Evolutionary conservation across 2,329 filamentous ascomycete species (phyloP).

Genomic region (Calonectria montana): DNA sequence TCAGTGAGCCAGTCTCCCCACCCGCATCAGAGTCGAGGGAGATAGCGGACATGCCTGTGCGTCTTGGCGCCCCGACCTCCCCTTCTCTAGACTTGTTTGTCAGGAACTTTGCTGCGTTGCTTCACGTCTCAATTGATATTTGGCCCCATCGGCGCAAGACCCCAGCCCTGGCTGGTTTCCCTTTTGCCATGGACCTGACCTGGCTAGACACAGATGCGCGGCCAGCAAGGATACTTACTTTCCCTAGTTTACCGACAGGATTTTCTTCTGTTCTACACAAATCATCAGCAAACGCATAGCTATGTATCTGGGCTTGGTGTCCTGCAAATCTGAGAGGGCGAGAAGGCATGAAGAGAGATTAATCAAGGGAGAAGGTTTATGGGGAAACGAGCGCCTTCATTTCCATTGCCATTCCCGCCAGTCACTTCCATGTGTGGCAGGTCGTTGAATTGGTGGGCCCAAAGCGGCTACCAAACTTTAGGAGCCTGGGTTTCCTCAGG

Average conservation of each 20-base stretch:
- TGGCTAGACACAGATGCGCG: not conserved
- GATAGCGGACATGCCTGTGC: slow-evolving; percentile 18
- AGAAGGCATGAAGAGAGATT: slow-evolving; percentile 3
- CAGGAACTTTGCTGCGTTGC: not conserved
- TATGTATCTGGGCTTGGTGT: not conserved
- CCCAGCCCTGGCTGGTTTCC: not conserved
- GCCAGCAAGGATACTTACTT: slow-evolving; percentile 1
- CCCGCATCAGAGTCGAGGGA: slow-evolving; percentile 34
- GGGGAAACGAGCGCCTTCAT: slow-evolving; percentile 15
- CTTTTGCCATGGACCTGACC: not conserved
- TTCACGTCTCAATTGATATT: not conserved
- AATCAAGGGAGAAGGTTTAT: slow-evolving; percentile 7
- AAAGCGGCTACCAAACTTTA: slow-evolving; percentile 22
- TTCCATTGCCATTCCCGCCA: slow-evolving; percentile 17
- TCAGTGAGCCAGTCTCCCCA: slow-evolving; percentile 27
- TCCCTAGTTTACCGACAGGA: not conserved
- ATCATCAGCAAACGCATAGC: not conserved
- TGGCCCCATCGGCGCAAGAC: not conserved
- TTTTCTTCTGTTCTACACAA: not conserved
- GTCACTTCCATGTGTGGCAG: slow-evolving; percentile 12
- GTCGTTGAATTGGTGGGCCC: slow-evolving; percentile 18
- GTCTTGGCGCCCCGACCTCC: slow-evolving; percentile 17
- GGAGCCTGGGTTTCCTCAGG: slow-evolving; percentile 9
- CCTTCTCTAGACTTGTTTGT: not conserved
- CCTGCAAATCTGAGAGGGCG: not conserved